Evolutionary conservation across 1,284 basidiomycete genomes (phyloP).

Genomic region (Malassezia vespertilionis): DNA sequence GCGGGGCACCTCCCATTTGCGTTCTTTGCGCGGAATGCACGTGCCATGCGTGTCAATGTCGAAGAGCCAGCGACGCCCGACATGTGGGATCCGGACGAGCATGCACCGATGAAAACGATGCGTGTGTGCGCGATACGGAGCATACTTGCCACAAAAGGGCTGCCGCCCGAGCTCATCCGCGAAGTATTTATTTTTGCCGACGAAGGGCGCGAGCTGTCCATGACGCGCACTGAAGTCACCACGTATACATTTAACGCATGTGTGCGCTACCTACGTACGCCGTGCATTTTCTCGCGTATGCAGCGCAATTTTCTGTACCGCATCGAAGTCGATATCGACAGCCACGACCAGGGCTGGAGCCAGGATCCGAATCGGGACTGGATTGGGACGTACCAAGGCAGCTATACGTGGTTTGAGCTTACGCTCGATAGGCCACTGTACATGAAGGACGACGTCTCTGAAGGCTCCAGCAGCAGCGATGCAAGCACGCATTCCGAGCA

Average conservation of each 20-base stretch:
- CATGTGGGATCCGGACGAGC: slow-evolving; percentile 2
- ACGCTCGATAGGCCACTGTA: slow-evolving; percentile 5
- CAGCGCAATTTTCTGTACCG: background rate
- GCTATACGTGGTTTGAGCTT: slow-evolving; percentile 18
- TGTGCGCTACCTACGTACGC: slow-evolving; percentile 7
- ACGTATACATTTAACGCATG: slow-evolving; percentile 13
- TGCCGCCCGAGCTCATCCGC: slow-evolving; percentile 9
- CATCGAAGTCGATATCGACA: slow-evolving; percentile 9
- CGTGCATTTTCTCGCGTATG: background rate
- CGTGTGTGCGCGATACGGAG: background rate
- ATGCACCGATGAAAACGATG: background rate
- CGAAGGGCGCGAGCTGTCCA: slow-evolving; percentile 1
- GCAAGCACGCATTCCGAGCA: background rate
- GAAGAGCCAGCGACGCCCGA: background rate
- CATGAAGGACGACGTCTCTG: background rate
- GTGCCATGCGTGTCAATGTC: no score
- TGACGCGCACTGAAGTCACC: background rate
- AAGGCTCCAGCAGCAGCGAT: background rate
- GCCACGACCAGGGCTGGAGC: slow-evolving; percentile 18
- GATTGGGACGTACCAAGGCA: slow-evolving; percentile 15
- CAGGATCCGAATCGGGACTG: slow-evolving; percentile 10
- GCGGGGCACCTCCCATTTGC: no score
- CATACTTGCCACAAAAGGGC: background rate
- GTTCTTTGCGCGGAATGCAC: no score
- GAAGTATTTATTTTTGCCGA: slow-evolving; percentile 1